Percentiles rank a stretch among this genome's conserved stretches.
phyloP scores from a whole-genome alignment of 306 rosid genomes.

The Rubus idaeus region DNA sequence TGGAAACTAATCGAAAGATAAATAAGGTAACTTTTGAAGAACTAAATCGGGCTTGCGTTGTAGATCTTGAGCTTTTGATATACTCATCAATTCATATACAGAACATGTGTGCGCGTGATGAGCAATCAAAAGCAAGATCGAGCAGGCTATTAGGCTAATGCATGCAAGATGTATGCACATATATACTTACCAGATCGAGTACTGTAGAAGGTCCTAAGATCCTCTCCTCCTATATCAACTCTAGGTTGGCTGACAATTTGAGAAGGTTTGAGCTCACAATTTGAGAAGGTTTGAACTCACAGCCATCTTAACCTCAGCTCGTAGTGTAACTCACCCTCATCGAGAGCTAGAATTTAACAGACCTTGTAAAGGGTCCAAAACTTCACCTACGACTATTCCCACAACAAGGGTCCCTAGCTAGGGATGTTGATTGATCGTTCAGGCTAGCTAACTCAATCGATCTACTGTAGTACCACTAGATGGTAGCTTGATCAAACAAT shows the following conservation, averaged over 20 bases:
- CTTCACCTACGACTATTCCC: constrained; percentile 57
- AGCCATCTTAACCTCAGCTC: constrained; percentile 50
- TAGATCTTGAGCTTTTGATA: too few species aligned
- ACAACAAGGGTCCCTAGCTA: constrained; percentile 48
- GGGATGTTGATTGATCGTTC: constrained; percentile 29
- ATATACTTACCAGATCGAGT: constrained; percentile 29
- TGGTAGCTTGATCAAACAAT: too few species aligned
- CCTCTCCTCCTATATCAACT: constrained; percentile 52
- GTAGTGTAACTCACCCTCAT: constrained; percentile 26
- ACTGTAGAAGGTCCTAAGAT: constrained; percentile 58
- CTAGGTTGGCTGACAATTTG: constrained; percentile 48
- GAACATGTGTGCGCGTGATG: too few species aligned
- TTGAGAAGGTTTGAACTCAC: constrained; percentile 56
- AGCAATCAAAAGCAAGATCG: too few species aligned
- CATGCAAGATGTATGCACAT: too few species aligned
- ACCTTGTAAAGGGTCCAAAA: constrained; percentile 45
- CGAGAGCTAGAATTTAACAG: constrained; percentile 29
- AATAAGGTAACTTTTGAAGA: too few species aligned
- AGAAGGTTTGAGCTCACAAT: constrained; percentile 55
- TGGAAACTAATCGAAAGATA: too few species aligned
- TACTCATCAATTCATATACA: too few species aligned
- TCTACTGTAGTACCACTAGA: too few species aligned
- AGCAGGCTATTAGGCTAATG: too few species aligned
- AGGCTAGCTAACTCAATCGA: neutral
- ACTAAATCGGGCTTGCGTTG: too few species aligned